A percentile compares a stretch with the other conserved stretches of the same genome.
phyloP scores from a whole-genome alignment of 441 rosid species.

The Jatropha podagrica region DNA sequence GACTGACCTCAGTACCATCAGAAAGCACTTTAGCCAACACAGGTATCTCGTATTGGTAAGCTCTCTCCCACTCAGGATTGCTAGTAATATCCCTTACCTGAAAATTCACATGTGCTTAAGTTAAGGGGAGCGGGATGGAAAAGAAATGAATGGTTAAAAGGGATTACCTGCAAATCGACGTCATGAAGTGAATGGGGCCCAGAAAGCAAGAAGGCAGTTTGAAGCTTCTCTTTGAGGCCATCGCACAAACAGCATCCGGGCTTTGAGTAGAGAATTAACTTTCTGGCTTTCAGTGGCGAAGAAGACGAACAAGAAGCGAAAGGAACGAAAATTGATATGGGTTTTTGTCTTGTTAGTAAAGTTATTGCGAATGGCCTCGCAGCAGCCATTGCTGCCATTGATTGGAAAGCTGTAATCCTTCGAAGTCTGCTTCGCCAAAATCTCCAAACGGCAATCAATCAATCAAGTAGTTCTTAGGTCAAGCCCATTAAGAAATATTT shows the following conservation, averaged over 20 bases:
- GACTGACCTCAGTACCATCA: constrained; percentile 69
- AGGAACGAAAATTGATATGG: constrained; percentile 29
- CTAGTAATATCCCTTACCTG: constrained; percentile 76
- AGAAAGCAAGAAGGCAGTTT: constrained; percentile 69
- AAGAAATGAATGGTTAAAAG: neutral
- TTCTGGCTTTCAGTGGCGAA: constrained; percentile 37
- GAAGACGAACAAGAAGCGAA: constrained; percentile 33
- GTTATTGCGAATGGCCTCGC: constrained; percentile 29
- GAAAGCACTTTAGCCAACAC: constrained; percentile 65
- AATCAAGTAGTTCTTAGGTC: too few species aligned
- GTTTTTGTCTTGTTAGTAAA: constrained; percentile 32
- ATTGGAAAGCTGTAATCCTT: constrained; percentile 9
- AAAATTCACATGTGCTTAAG: constrained; percentile 10
- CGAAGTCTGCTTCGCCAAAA: neutral
- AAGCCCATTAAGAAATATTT: too few species aligned
- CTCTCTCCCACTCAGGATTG: constrained; percentile 80
- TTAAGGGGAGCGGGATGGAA: neutral
- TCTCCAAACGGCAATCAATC: too few species aligned
- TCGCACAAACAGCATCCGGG: constrained; percentile 95
- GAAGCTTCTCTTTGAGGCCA: constrained; percentile 89
- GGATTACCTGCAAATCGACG: constrained; percentile 61
- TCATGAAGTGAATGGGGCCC: constrained; percentile 62
- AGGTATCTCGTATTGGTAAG: constrained; percentile 84
- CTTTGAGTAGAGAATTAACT: constrained; percentile 70
- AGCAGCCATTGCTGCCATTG: constrained; percentile 24